Base-by-base conservation (phyloP, 495 filamentous ascomycete genomes). In the Aspergillus asperescens region DNA sequence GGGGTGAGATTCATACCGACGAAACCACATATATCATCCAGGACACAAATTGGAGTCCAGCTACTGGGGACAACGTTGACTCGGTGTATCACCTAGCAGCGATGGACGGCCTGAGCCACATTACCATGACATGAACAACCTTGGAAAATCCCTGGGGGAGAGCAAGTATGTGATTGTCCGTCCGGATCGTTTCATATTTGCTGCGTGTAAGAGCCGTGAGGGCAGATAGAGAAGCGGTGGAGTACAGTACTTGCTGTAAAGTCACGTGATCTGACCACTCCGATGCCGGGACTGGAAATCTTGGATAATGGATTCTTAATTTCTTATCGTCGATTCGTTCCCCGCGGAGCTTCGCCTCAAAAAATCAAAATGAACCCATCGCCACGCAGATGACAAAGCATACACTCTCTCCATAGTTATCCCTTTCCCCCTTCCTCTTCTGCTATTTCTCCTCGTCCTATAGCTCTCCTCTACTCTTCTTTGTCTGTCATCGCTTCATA, bases 141-240 rank as follows among this genome's bases (percentile, higher is more conserved):
- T 56, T 38, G 53, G 49, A 8, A 64, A 48, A 40, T 48, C 18
- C 39, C 35, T 54, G 7, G 20, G 24, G 13, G 35, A 22, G 44
- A 35, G 9, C 15, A 56, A 25, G 28, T 68, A 58, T 54, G 55
- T 61, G 3, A 46, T 65, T 25, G 31, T 65, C 13, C 55, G 62
- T 16, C 57, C 56, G 1, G 65, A 67, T 35, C 58, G 65, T 1
- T 65, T 65, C 46, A 51, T 63, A 10, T 68, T 58, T 54, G 65
- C 56, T 16, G 45, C 51, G n/a, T 63, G 58, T 48, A 42, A 48
- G n/a, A 55, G 7, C 13, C 35, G 9, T 10, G 39, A 52, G 9
- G 18, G 38, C 38, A 16, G 7, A 10, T 35, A 35, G 15, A 35
- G 32, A 35, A n/a, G 32, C 32, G 4, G 32, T 35, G 5, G 13